Percentiles rank a stretch among this genome's conserved stretches.
Conservation (phyloP, 1,284 basidiomycete genomes). For the Ceratobasidium sp. region DNA sequence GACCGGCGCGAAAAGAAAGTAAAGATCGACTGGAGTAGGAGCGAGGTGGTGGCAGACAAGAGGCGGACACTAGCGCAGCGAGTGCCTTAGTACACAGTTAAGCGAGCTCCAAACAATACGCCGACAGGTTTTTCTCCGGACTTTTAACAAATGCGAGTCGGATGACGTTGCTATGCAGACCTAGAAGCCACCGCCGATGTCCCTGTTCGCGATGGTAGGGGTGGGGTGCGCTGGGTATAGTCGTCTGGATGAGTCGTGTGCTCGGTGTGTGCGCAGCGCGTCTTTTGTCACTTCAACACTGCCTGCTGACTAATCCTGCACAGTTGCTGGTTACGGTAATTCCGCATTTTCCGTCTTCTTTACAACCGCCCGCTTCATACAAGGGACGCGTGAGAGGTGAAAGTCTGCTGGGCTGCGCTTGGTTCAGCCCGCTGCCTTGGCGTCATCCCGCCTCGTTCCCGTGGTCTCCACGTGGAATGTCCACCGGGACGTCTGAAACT, state of each 20-base stretch:
- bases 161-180: constrained; percentile 26
- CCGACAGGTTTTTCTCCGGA: not conserved
- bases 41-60: constrained; percentile 5
- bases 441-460: not conserved
- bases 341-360: not conserved
- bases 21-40: constrained; percentile 22
- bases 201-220: constrained; percentile 3
- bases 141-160: constrained; percentile 20
- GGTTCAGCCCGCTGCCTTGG: not conserved
- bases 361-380: not conserved
- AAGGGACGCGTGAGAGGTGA: too few relatives aligned
- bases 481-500: not conserved
- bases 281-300: not conserved
- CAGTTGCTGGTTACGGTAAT: not conserved
- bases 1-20: constrained; percentile 37
- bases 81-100: constrained; percentile 3
- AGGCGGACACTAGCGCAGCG: constrained; percentile 21
- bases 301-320: constrained; percentile 1
- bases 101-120: not conserved
- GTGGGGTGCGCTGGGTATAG: not conserved
- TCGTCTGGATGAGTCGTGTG: not conserved
- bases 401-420: not conserved
- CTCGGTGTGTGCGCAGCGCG: not conserved
- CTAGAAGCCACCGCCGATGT: constrained; percentile 7
- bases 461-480: not conserved